These are phyloP conservation scores for Antarctomyces pellizariae DNA, from an alignment of 495 filamentous ascomycete genomes.

Conservation along the genomic window DNA sequence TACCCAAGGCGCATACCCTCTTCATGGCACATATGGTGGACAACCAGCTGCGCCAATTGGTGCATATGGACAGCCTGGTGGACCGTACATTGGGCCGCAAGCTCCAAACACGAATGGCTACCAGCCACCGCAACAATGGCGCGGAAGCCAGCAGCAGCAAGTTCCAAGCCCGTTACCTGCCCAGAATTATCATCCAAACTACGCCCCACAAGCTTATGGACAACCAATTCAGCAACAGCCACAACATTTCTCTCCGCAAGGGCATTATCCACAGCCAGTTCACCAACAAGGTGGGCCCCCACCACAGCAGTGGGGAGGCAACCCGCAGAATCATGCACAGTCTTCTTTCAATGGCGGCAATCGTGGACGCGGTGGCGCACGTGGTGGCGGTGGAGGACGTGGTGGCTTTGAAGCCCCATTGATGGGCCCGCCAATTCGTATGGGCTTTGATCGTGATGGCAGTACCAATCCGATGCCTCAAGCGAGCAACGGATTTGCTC, in stretches of 20 bases:
- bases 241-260: slow-evolving; percentile 15
- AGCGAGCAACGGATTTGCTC: slow-evolving; percentile 22
- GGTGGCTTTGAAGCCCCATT: slow-evolving; percentile 22
- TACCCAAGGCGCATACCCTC: not conserved
- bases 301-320: slow-evolving; percentile 14
- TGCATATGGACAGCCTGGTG: slow-evolving; percentile 6
- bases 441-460: slow-evolving; percentile 26
- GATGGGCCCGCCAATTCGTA: slow-evolving; percentile 33
- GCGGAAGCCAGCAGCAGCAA: slow-evolving; percentile 5
- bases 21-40: not conserved
- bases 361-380: slow-evolving; percentile 23
- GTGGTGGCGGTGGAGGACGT: slow-evolving; percentile 27
- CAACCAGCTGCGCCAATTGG: slow-evolving; percentile 1
- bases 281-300: slow-evolving; percentile 13
- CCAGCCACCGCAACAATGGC: slow-evolving; percentile 8
- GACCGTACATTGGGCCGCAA: slow-evolving; percentile 11
- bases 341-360: slow-evolving; percentile 7
- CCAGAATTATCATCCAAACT: slow-evolving; percentile 26
- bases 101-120: slow-evolving; percentile 6
- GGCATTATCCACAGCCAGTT: slow-evolving; percentile 11
- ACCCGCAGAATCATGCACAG: slow-evolving; percentile 8
- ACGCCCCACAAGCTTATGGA: slow-evolving; percentile 23
- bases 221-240: slow-evolving; percentile 11
- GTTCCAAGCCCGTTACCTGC: slow-evolving; percentile 16
- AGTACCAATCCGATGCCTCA: slow-evolving; percentile 19